Conservation (phyloP, 116 monocot species). For the Dioscorea cayenensis region DNA sequence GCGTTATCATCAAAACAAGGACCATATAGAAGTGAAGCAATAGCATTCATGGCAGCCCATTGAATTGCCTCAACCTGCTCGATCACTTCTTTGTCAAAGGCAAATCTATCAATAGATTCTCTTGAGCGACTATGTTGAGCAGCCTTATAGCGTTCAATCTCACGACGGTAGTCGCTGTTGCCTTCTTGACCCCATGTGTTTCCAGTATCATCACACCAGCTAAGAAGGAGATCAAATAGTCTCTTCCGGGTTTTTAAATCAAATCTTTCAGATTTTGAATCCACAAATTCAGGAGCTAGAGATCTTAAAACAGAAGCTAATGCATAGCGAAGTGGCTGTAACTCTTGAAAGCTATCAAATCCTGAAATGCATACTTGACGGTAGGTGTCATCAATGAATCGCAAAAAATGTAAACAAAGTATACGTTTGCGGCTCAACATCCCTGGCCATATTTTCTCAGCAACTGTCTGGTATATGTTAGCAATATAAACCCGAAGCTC, state of each 20-base stretch:
- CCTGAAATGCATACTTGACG: constrained; percentile 29
- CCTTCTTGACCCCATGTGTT: constrained; percentile 55
- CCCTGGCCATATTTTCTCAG: constrained; percentile 97
- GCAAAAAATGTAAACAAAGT: constrained; percentile 70
- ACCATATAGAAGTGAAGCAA: constrained; percentile 90
- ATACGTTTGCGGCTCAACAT: constrained; percentile 69
- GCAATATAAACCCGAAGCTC: constrained; percentile 87
- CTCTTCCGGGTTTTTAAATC: constrained; percentile 67
- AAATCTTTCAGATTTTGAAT: constrained; percentile 76
- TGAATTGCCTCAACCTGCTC: constrained; percentile 87
- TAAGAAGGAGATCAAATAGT: constrained; percentile 72
- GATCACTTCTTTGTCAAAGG: constrained; percentile 80
- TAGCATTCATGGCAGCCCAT: constrained; percentile 94
- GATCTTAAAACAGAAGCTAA: constrained; percentile 79
- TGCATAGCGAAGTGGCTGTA: constrained; percentile 81
- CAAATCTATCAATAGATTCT: constrained; percentile 86
- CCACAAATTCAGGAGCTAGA: constrained; percentile 89
- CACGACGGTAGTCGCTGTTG: constrained; percentile 69
- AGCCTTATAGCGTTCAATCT: constrained; percentile 86
- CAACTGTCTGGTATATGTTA: constrained; percentile 81
- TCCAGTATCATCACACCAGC: constrained; percentile 81
- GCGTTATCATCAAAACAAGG: constrained; percentile 98
- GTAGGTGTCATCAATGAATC: constrained; percentile 79
- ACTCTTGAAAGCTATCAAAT: constrained; percentile 69
- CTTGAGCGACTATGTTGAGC: constrained; percentile 79